A percentile compares a stretch with the other conserved stretches of the same genome.
Evolutionary conservation across 768 basidiomycete genomes (phyloP).

Genomic region (Nidularia sp.): DNA sequence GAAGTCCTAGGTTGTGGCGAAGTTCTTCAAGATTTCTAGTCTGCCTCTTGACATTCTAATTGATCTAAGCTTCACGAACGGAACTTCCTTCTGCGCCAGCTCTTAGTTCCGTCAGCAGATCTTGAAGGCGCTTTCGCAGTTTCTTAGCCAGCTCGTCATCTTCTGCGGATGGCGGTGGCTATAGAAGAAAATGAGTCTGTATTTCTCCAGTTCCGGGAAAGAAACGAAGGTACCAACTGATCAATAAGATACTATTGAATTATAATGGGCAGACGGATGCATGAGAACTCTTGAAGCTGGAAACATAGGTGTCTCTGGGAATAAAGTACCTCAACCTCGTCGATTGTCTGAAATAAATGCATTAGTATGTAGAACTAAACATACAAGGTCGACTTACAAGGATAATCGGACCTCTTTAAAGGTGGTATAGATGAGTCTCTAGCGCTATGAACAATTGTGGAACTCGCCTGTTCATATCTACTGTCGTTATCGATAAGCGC

Average conservation of each 20-base stretch:
- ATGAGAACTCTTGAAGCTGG: background rate
- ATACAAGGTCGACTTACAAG: no score
- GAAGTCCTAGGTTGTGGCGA: no score
- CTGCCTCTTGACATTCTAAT: no score
- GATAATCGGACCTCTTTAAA: no score
- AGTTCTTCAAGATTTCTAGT: no score
- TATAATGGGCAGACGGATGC: background rate
- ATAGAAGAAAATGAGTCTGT: background rate
- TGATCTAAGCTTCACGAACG: no score
- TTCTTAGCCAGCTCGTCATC: conserved; percentile 34
- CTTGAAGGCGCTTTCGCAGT: conserved; percentile 27
- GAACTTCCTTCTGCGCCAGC: conserved; percentile 27
- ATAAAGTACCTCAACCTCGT: background rate
- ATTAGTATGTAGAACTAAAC: background rate
- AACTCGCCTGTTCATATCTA: no score
- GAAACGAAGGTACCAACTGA: conserved; percentile 22
- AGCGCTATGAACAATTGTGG: no score
- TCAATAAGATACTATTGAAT: conserved; percentile 28
- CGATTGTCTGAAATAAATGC: conserved; percentile 2
- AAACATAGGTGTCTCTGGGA: background rate
- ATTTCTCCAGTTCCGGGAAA: background rate
- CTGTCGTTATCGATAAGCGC: no score
- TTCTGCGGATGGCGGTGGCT: conserved; percentile 32
- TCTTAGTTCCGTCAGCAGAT: conserved; percentile 26
- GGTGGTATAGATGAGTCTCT: no score